phyloP scores from a whole-genome alignment of 306 rosid species.

The Parietaria judaica region DNA sequence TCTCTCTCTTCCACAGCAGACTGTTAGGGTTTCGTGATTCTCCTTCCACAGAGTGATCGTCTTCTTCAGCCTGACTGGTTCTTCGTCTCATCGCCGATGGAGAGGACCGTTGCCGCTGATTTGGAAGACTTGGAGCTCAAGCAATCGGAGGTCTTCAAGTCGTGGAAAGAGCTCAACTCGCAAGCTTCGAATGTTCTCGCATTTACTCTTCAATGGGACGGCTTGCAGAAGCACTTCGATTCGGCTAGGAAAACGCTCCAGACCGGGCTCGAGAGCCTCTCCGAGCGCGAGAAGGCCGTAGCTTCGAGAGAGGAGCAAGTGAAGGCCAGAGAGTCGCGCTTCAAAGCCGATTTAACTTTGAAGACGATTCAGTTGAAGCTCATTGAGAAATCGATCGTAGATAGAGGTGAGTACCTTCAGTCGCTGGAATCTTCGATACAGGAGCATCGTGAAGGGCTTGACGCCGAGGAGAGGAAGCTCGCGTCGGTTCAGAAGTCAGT shows the following conservation, averaged over 20 bases:
- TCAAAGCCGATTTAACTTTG: not conserved
- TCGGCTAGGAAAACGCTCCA: constrained; percentile 14
- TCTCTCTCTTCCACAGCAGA: too few relatives aligned
- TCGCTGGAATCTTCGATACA: not conserved
- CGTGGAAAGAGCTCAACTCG: constrained; percentile 22
- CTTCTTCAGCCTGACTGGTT: not conserved
- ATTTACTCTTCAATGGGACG: constrained; percentile 30
- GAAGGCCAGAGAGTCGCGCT: constrained; percentile 7
- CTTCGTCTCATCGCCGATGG: constrained; percentile 17
- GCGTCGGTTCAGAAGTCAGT: constrained; percentile 10
- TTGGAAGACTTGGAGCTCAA: constrained; percentile 23
- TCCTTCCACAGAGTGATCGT: too few relatives aligned
- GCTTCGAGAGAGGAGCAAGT: not conserved
- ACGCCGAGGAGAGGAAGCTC: not conserved
- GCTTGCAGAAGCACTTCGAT: constrained; percentile 38
- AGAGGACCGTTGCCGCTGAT: constrained; percentile 8
- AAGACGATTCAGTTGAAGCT: constrained; percentile 14
- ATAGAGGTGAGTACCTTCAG: not conserved
- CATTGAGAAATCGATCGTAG: constrained; percentile 3
- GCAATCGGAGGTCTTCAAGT: constrained; percentile 21
- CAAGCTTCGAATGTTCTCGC: constrained; percentile 18
- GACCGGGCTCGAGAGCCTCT: not conserved
- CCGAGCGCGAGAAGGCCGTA: constrained; percentile 3
- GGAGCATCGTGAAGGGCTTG: constrained; percentile 7
- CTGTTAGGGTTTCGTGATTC: too few relatives aligned